A percentile compares a stretch with the other conserved stretches of the same genome.
Conservation (phyloP, 495 filamentous ascomycete genomes). For the Neurospora sp. region DNA sequence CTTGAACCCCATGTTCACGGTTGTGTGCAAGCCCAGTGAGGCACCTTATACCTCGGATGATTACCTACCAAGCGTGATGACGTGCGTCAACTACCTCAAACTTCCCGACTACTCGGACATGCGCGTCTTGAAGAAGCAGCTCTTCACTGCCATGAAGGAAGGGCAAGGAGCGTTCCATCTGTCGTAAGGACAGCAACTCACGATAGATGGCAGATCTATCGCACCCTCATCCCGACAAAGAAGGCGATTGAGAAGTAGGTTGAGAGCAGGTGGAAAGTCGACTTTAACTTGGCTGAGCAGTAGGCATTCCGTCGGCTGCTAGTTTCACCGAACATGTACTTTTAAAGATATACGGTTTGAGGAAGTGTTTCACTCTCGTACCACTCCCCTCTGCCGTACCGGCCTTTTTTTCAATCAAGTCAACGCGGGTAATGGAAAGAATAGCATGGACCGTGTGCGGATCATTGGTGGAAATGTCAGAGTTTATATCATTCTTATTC, state of each 20-base stretch:
- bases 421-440: background rate
- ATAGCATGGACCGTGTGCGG: background rate
- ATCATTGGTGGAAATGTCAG: background rate
- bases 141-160: slow-evolving; percentile 83
- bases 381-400: background rate
- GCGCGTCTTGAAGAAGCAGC: slow-evolving; percentile 60
- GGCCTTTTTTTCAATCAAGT: background rate
- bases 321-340: background rate
- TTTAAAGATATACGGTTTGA: background rate
- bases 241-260: too few species aligned
- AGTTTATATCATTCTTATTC: background rate
- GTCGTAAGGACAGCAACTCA: slow-evolving; percentile 42
- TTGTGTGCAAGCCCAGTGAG: slow-evolving; percentile 96
- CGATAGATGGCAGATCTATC: too few species aligned
- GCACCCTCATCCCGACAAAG: too few species aligned
- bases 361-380: background rate
- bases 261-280: background rate
- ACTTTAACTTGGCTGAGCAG: background rate
- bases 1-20: slow-evolving; percentile 95
- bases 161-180: slow-evolving; percentile 99
- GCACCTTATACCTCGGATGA: slow-evolving; percentile 91
- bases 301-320: background rate
- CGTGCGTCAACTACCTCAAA: slow-evolving; percentile 98
- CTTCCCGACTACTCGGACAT: slow-evolving; percentile 87
- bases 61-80: slow-evolving; percentile 98